Base-by-base conservation (phyloP, 2,329 filamentous ascomycete species). In the Chaetomiaceae sp. region DNA sequence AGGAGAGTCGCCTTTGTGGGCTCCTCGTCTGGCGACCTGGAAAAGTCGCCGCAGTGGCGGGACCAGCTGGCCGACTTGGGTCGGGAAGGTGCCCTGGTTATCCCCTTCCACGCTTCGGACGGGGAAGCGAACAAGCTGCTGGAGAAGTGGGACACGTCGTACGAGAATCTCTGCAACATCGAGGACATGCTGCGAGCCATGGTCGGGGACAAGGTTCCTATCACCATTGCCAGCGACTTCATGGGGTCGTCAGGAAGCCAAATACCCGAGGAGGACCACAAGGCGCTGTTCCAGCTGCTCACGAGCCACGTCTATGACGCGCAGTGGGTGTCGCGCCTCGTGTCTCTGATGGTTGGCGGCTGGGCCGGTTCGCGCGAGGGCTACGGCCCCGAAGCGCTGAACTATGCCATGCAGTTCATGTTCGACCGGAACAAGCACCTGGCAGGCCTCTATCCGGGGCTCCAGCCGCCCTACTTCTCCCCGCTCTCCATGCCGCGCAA, bases 1-100 rank as follows among this genome's bases (percentile, higher is more conserved):
- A 78, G 83, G 58, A 80, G 79, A 53, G 78, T 96, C 45, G 77
- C 91, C 49, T 76, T 96, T 16, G 70, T 97, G 27, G 93, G 91
- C n/a, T 67, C 66, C 16, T 89, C 87, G 5, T 85, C 86, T 9
- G 76, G 80, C 30, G 73, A 75, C 1, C 74, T 83, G 20, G 76
- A 74, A 13, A 45, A 53, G 58, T 55, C 58, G n/a, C 31, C 53
- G 4, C 55, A 58, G 14, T 62, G 64, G 56, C 56, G 59, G 14
- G 59, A 63, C 21, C 60, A 62, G 35, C 48, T 68, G 10, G 56
- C 62, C 37, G 63, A 68, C 20, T 50, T 69, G 49, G 62, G 60
- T 55, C 53, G 60, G 23, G 60, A 65, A n/a, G 64, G 66, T 48
- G 59, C 58, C 45, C 62, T 66, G 55, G 44, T 65, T 44, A 58